Evolutionary conservation across 2,329 filamentous ascomycete species (phyloP), one percentile per base, ranked within the genome.

Genomic region (Cercospora sp.): DNA sequence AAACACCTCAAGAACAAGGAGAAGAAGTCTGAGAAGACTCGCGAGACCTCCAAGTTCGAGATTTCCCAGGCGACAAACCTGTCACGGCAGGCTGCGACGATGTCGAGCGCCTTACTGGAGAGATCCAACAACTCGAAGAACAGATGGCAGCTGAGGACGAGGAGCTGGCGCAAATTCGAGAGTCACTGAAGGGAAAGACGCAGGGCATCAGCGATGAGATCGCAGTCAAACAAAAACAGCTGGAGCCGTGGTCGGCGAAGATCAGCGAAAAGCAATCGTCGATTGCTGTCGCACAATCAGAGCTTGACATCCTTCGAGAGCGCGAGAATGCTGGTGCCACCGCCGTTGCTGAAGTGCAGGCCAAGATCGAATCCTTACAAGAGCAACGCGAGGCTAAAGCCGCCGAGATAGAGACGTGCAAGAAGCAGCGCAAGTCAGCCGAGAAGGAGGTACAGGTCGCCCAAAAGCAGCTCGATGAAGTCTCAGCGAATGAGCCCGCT

Each of bases 211-310:
- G 94, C 0, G 93, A 99, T 74, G 87, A 97, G 76, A 98, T 99
- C 73, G 89, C 93, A 0, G 86, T 85, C 4, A 97, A 97, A 81
- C 95, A 99, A 77, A 97, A 96, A 81, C 90, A 92, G 0, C 85
- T 99, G 10, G 94, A 98, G 80, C 95, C 95, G 0, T 99, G 95
- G 95, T 94, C 91, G 74, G 93, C 93, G 72, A 98, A 95, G 81
- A 94, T 99, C 82, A 97, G 95, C 79, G 91, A 97, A 77, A 98
- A 97, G 79, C 91, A 95, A 77, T 97, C 94, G 0, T 89, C 91
- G 3, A 96, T 97, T 73, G 94, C 94, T 3, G 94, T 99, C 10
- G 93, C 95, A 1, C 92, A 97, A 78, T 97, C 93, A 79, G 94
- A 99, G 79, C 87, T 98, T 73, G 90, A 93, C 68, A 98, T 99